Base-by-base conservation (phyloP, 2,329 filamentous ascomycete species). In the Aspergillus tanneri region DNA sequence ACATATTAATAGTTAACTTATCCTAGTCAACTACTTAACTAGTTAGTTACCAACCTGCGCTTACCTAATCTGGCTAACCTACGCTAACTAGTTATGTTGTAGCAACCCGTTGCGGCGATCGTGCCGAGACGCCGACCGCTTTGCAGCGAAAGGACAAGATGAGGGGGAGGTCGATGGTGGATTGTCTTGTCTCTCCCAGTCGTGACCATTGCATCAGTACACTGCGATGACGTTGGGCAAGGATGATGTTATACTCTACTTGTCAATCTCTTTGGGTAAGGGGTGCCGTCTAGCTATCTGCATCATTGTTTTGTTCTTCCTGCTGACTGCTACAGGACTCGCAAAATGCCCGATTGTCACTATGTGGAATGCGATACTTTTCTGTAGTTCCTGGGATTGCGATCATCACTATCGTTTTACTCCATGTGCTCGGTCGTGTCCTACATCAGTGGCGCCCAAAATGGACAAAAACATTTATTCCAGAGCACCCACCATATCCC, bases 381-480 rank as follows among this genome's bases (percentile, higher is more conserved):
- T 59, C 62, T n/a, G 52, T 56, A 8, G 47, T 65, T 5, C 69
- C 69, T 2, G 58, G 57, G 1, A 49, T 58, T 21, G 35, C 67
- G 6, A 48, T 64, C 18, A 35, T 61, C 8, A 12, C 63, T 9
- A 51, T 72, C 41, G 55, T 58, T 18, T 35, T 63, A 24, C 56
- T 56, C 21, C 62, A 70, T 47, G 5, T 69, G 7, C 32, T 69
- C n/a, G 55, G 52, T 4, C 54, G 56, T 19, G 28, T 61, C 1
- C 35, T 65, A 1, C 44, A 51, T 22, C 49, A 48, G 27, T 63
- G 56, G 58, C 66, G 70, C 34, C 75, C 80, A 25, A 63, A 57
- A 65, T 83, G 81, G 80, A 72, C 71, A 16, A 68, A 59, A 39
- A 69, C 77, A 3, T 83, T 84, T 50, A 64, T 83, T 14, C 58